Percentiles rank a stretch among this genome's conserved stretches.
These are phyloP conservation scores for Candida ponderosae DNA, from an alignment of 805 yeast species.

Conservation along the genomic window DNA sequence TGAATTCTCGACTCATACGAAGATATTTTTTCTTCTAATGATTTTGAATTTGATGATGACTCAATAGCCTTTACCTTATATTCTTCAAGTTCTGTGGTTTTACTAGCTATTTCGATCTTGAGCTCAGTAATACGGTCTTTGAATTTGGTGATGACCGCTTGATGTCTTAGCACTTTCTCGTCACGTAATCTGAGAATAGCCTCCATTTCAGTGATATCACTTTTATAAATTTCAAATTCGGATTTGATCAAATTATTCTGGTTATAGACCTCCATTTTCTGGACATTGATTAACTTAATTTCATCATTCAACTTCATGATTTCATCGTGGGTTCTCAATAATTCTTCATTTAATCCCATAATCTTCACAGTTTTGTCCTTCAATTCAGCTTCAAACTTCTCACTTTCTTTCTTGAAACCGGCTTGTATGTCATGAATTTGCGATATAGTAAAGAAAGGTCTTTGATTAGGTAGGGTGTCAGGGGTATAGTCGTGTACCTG, in stretches of 20 bases:
- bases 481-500: not conserved
- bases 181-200: slow-evolving; percentile 6
- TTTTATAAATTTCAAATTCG: slow-evolving; percentile 12
- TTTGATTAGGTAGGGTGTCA: slow-evolving; percentile 12
- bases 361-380: slow-evolving; percentile 10
- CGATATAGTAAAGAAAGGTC: slow-evolving; percentile 19
- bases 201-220: slow-evolving; percentile 11
- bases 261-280: slow-evolving; percentile 11
- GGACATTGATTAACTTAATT: slow-evolving; percentile 8
- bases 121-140: slow-evolving; percentile 12
- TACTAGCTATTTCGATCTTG: not conserved
- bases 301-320: slow-evolving; percentile 14
- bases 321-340: slow-evolving; percentile 8
- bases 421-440: slow-evolving; percentile 21
- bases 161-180: slow-evolving; percentile 8
- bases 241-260: slow-evolving; percentile 13
- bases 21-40: slow-evolving; percentile 3
- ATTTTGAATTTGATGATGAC: not conserved
- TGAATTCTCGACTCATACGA: slow-evolving; percentile 3
- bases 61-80: not conserved
- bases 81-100: slow-evolving; percentile 4
- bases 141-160: slow-evolving; percentile 12
- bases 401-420: slow-evolving; percentile 15
- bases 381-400: slow-evolving; percentile 12
- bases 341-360: slow-evolving; percentile 10